Conservation (phyloP, 2,329 filamentous ascomycete genomes). For the Shiraia bambusicola region DNA sequence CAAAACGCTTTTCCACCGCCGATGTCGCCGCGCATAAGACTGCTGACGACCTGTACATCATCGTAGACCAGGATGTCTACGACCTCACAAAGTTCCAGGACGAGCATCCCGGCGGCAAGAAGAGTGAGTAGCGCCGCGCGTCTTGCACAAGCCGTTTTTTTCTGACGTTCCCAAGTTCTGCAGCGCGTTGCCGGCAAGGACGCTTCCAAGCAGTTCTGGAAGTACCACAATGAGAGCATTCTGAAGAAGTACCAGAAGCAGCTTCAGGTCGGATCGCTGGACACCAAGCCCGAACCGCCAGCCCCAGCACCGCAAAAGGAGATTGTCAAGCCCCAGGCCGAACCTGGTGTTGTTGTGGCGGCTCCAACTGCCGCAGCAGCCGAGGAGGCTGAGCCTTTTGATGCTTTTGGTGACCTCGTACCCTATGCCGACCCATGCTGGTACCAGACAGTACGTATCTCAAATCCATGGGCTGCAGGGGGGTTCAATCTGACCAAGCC, state of each 20-base stretch:
- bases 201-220: slow-evolving; percentile 69
- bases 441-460: slow-evolving; percentile 80
- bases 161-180: slow-evolving; percentile 52
- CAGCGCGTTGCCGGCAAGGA: slow-evolving; percentile 67
- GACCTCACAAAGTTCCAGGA: slow-evolving; percentile 73
- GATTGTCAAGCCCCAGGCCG: slow-evolving; percentile 59
- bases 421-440: slow-evolving; percentile 91
- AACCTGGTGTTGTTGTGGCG: slow-evolving; percentile 55
- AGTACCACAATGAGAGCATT: slow-evolving; percentile 63
- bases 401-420: slow-evolving; percentile 81
- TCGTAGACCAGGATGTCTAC: slow-evolving; percentile 94
- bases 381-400: slow-evolving; percentile 70
- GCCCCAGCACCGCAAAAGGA: slow-evolving; percentile 53
- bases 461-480: not conserved
- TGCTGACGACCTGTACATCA: slow-evolving; percentile 79
- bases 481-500: slow-evolving; percentile 6
- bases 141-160: not conserved
- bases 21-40: slow-evolving; percentile 95
- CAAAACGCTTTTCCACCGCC: slow-evolving; percentile 77
- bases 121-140: slow-evolving; percentile 55
- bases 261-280: slow-evolving; percentile 70
- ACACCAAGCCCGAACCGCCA: slow-evolving; percentile 68
- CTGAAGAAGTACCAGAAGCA: slow-evolving; percentile 64
- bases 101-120: slow-evolving; percentile 66
- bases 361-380: slow-evolving; percentile 42